Evolutionary conservation across 768 basidiomycete genomes (phyloP).

Genomic region (Mycena alexandri): DNA sequence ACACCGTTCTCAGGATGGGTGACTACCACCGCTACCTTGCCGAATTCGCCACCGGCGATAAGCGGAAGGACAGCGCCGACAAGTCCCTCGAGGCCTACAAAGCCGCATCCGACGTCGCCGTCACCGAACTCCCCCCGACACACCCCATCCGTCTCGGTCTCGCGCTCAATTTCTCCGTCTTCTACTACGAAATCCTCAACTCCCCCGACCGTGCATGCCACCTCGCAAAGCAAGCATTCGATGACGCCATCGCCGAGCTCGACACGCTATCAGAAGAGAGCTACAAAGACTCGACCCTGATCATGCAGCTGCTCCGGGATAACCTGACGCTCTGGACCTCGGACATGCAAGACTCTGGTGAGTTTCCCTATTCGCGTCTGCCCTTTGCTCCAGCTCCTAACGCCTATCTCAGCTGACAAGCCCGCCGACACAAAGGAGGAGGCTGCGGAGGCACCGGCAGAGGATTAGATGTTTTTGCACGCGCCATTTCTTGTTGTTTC

Average conservation of each 20-base stretch:
- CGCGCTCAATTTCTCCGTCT: constrained; percentile 98
- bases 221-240: constrained; percentile 98
- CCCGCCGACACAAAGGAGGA: constrained; percentile 80
- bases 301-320: constrained; percentile 96
- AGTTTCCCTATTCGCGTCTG: constrained; percentile 43
- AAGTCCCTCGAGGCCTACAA: constrained; percentile 98
- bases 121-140: constrained; percentile 94
- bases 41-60: constrained; percentile 98
- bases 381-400: constrained; percentile 16
- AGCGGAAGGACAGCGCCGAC: constrained; percentile 96
- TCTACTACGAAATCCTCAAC: constrained; percentile 99
- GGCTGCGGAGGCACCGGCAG: constrained; percentile 67
- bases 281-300: constrained; percentile 99
- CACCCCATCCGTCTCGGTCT: constrained; percentile 99
- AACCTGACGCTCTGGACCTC: constrained; percentile 99
- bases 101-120: constrained; percentile 96
- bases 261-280: constrained; percentile 98
- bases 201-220: constrained; percentile 98
- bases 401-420: constrained; percentile 67
- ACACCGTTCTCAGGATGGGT: constrained; percentile 82
- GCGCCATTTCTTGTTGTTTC: constrained; percentile 39
- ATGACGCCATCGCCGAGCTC: constrained; percentile 98
- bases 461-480: constrained; percentile 63
- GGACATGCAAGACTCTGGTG: constrained; percentile 94
- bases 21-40: constrained; percentile 99